Evolutionary conservation across 2,329 filamentous ascomycete species (phyloP), one percentile per base, ranked within the genome.

Genomic region (Dactylonectria macrodidyma): DNA sequence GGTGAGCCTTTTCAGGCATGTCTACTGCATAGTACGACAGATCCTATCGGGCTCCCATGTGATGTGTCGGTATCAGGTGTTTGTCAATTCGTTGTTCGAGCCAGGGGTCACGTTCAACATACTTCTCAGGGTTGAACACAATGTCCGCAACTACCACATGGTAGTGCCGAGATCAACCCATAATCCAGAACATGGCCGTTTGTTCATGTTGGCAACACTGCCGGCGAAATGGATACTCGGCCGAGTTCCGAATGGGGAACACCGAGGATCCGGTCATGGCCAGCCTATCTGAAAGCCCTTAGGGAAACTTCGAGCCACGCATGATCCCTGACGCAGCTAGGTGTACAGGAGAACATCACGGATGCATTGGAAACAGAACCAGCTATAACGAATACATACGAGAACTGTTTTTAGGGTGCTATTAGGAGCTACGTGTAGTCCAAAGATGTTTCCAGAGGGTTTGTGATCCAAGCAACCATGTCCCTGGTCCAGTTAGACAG

Each of bases 241-340:
- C 65, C 65, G 65, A 67, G 60, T 57, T 60, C 65, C 65, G 65
- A 59, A n/a, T 50, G 26, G 33, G 33, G 56, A 66, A 5, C 33
- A 12, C 65, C 65, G 65, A 67, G 56, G 61, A 51, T 60, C 65
- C 65, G 60, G 41, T 30, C 26, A 4, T 30, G 26, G 7, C 26
- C 26, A 19, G 19, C 19, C 19, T 19, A 19, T 19, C 19, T 19
- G 19, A 19, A 19, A 19, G 26, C 26, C 26, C 26, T 30, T 7
- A 30, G 26, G 26, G 26, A 30, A 30, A 30, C 26, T 30, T 30
- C 26, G 26, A 30, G 26, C 26, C 26, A 30, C 4, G 26, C 26
- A 7, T 30, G 26, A 30, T 5, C 7, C 26, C 7, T 7, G 26
- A 30, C 7, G 26, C 26, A 30, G 26, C 26, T 7, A 30, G 26